Evolutionary conservation across 768 basidiomycete genomes (phyloP).

Genomic region (Chalciporus pseudorubinellus): DNA sequence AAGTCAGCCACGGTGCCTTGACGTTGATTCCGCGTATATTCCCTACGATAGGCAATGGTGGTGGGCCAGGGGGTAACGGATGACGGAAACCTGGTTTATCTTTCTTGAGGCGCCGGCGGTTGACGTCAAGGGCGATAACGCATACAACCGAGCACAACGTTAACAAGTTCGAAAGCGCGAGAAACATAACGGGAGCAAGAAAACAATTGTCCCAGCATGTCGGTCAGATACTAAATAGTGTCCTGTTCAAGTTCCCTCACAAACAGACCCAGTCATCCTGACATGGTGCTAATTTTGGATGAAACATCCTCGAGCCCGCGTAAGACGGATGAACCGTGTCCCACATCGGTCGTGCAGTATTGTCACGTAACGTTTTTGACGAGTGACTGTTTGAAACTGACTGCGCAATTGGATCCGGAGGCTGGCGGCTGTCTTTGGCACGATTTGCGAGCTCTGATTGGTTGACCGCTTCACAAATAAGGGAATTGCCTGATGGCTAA

Average conservation of each 20-base stretch:
- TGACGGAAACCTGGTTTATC: not conserved
- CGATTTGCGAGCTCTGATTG: too few relatives aligned
- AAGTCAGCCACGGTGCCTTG: constrained; percentile 12
- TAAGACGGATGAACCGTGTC: too few relatives aligned
- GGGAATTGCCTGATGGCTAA: too few relatives aligned
- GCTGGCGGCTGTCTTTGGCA: too few relatives aligned
- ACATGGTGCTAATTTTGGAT: not conserved
- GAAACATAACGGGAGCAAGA: not conserved
- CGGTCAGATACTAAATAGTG: constrained; percentile 9
- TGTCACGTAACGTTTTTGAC: too few relatives aligned
- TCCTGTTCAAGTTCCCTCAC: not conserved
- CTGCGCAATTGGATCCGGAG: too few relatives aligned
- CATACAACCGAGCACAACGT: not conserved
- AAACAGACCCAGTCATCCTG: not conserved
- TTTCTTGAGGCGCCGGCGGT: not conserved
- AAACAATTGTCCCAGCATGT: not conserved
- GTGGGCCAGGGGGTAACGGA: constrained; percentile 12
- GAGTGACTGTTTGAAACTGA: too few relatives aligned
- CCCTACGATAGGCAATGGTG: constrained; percentile 15
- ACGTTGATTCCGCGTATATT: constrained; percentile 10
- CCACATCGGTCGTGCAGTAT: too few relatives aligned
- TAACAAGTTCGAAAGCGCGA: not conserved
- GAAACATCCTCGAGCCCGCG: not conserved
- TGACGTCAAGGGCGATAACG: not conserved
- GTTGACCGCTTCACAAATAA: too few relatives aligned